Evolutionary conservation across 305 asterid genomes (phyloP), one percentile per base, ranked within the genome.

Genomic region (Fraxinus baroniana): DNA sequence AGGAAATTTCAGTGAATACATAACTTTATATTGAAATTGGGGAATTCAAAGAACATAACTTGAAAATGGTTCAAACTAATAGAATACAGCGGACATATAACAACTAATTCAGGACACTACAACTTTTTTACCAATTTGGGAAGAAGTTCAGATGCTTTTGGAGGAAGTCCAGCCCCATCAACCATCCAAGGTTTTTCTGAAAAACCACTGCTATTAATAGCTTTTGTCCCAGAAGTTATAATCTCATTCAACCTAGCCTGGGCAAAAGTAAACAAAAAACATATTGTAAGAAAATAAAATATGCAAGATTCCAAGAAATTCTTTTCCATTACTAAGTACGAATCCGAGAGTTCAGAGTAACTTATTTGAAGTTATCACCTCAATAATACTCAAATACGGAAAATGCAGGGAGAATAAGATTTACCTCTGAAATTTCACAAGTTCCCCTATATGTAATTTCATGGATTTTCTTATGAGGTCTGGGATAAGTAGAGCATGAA

Each of bases 151-250:
- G 90, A 87, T 76, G 99, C 94, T 82, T 94, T 85, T 46, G 91
- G 87, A 80, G 98, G 97, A 87, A 95, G 92, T 76, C 99, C 99
- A 75, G 90, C 91, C 82, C 99, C 99, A 88, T 95, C 99, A 44
- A 91, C 92, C 97, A 95, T 91, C 99, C 99, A 95, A 78, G 97
- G 93, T 84, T 88, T 90, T 76, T 89, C 97, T 8, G 93, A 87
- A 76, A 75, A 66, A 80, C 82, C 86, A 87, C 71, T 87, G 78
- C 79, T 79, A 66, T 78, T 86, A 74, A 49, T 79, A 9, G 78
- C 62, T 86, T 86, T 89, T 77, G 82, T 71, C 83, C 85, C 93
- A 76, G 97, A 91, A 79, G 94, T 92, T 83, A 95, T 91, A 84
- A 94, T 91, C 85, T 89, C 98, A 75, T 94, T 89, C 87, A 95